phyloP scores from a whole-genome alignment of 1,284 basidiomycete species.

The Pterulicium gracile region DNA sequence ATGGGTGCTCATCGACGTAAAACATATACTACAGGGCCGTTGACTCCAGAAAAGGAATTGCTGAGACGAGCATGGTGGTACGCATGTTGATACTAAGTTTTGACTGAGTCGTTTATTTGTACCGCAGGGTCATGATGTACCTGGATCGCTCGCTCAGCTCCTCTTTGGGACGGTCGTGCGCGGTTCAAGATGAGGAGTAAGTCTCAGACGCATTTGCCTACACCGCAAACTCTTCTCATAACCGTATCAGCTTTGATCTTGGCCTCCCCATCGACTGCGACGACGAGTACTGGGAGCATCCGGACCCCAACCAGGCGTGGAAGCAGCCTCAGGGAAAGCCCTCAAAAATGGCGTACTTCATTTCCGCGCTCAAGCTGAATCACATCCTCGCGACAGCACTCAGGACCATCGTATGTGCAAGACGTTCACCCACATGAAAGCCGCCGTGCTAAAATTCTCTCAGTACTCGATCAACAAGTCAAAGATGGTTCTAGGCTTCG shows the following conservation, averaged over 20 bases:
- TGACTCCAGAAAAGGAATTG: constrained; percentile 28
- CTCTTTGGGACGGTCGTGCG: constrained; percentile 45
- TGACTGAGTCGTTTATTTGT: not conserved
- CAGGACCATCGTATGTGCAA: constrained; percentile 28
- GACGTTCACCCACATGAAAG: no score
- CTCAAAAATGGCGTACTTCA: constrained; percentile 25
- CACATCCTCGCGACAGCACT: constrained; percentile 33
- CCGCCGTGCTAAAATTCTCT: no score
- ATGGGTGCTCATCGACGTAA: constrained; percentile 22
- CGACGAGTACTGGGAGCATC: constrained; percentile 34
- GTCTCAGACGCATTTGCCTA: no score
- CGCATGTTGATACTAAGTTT: not conserved
- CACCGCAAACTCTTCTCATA: no score
- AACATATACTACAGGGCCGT: constrained; percentile 13
- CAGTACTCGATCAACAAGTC: constrained; percentile 37
- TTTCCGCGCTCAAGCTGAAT: constrained; percentile 29
- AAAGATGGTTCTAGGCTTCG: constrained; percentile 22
- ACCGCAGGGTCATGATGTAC: constrained; percentile 26
- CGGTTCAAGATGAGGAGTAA: constrained; percentile 51
- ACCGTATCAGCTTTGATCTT: constrained; percentile 31
- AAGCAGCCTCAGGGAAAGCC: constrained; percentile 22
- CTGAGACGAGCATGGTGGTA: constrained; percentile 47
- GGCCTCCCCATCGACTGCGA: constrained; percentile 38
- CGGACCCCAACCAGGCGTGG: constrained; percentile 18
- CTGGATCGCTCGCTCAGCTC: constrained; percentile 36